Conservation (phyloP, 1,139 yeast genomes). For the Saccharomyces uvarum region DNA sequence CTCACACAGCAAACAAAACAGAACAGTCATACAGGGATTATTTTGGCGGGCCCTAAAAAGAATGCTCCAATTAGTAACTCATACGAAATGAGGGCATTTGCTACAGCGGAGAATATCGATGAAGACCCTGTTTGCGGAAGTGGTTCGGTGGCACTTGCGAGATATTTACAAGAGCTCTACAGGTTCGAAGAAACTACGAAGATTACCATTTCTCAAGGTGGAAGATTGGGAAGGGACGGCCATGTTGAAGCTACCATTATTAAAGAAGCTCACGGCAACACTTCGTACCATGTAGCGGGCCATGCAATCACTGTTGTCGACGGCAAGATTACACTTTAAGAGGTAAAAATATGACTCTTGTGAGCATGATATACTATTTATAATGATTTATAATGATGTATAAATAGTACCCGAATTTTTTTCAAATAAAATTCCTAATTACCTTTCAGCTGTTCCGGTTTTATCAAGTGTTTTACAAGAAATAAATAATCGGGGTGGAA, state of each 20-base stretch:
- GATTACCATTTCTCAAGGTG: constrained; percentile 35
- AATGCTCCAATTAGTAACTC: constrained; percentile 13
- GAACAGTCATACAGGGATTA: constrained; percentile 34
- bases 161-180: constrained; percentile 23
- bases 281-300: constrained; percentile 31
- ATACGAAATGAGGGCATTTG: constrained; percentile 39
- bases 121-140: constrained; percentile 52
- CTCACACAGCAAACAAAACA: constrained; percentile 20
- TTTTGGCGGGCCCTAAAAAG: constrained; percentile 35
- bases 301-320: constrained; percentile 32
- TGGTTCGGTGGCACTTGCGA: constrained; percentile 38
- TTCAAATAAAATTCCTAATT: too few species aligned
- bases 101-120: constrained; percentile 32
- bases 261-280: constrained; percentile 11
- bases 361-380: neutral
- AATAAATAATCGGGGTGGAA: neutral
- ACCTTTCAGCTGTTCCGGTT: too few species aligned
- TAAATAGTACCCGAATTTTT: too few species aligned
- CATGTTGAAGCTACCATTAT: constrained; percentile 24
- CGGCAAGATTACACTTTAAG: constrained; percentile 24
- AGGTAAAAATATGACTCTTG: neutral
- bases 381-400: too few species aligned
- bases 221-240: constrained; percentile 35
- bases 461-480: too few species aligned
- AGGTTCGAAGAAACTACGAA: constrained; percentile 16